Percentiles rank a stretch among this genome's conserved stretches.
Evolutionary conservation across 2,329 filamentous ascomycete genomes (phyloP).

Genomic region (Claviceps capensis): DNA sequence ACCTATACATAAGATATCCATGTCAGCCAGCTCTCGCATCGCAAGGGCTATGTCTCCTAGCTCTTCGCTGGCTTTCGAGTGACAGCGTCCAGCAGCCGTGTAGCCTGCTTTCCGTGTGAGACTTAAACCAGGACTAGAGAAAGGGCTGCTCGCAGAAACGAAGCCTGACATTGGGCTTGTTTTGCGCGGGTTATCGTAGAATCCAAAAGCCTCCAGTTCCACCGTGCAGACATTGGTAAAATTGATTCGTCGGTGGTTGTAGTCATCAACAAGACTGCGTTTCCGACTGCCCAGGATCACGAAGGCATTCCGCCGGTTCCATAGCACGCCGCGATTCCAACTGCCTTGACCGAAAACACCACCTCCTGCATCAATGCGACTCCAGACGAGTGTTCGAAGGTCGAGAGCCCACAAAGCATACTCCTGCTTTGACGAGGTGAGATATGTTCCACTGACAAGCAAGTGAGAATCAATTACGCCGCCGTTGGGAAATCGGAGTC

Average conservation of each 20-base stretch:
- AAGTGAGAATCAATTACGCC: constrained; percentile 94
- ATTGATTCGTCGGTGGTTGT: constrained; percentile 95
- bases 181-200: constrained; percentile 89
- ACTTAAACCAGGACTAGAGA: constrained; percentile 41
- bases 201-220: constrained; percentile 89
- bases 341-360: constrained; percentile 93
- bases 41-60: constrained; percentile 68
- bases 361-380: constrained; percentile 85
- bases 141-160: constrained; percentile 66
- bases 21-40: constrained; percentile 79
- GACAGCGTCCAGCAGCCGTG: constrained; percentile 60
- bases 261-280: constrained; percentile 88
- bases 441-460: constrained; percentile 90
- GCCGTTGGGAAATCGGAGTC: constrained; percentile 87
- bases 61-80: constrained; percentile 69
- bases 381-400: constrained; percentile 79
- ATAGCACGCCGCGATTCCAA: constrained; percentile 91
- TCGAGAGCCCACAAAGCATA: constrained; percentile 96
- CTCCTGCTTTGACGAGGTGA: constrained; percentile 96
- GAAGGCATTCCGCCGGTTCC: constrained; percentile 88
- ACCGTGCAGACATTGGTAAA: constrained; percentile 96
- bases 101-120: constrained; percentile 45
- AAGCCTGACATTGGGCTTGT: constrained; percentile 68
- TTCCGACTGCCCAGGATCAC: constrained; percentile 91
- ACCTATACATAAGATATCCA: constrained; percentile 88